Evolutionary conservation across 306 rosid species (phyloP), one percentile per base, ranked within the genome.

Genomic region (Mimosa pudica): DNA sequence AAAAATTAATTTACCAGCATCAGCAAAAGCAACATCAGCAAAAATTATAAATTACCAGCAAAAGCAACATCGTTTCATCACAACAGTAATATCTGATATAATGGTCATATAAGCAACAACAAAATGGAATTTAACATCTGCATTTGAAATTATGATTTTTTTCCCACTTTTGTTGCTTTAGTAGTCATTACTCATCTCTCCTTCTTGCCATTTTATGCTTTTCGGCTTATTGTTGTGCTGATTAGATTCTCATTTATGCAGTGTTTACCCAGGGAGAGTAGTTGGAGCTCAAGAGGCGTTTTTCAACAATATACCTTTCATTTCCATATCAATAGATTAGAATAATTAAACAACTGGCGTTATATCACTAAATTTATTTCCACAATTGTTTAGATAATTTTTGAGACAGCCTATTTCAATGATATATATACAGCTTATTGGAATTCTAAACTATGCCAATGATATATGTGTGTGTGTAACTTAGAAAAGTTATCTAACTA

Each of bases 241-340:
- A 78, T 52, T 76, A 64, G 52, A 10, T 71, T 58, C 68, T 75
- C 65, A 77, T 78, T 84, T 52, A 24, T 80, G 86, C 88, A 95
- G 99, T 33, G 79, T 88, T 72, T 91, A 88, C 86, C 93, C 97
- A 48, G 97, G 99, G 77, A 95, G 97, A 8, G 98, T 95, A 18
- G 99, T 92, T 74, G 99, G 98, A 84, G 97, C 98, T 85, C 93
- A 96, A n/a, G 98, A 93, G 88, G 98, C 98, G 45, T 91, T 89
- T 79, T 85, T 93, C 65, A 82, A 87, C 55, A 92, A 86, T 78
- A 73, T 96, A 64, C 98, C 98, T 84, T 85, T 98, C 76, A 71
- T 93, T 74, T 89, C 97, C 82, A 49, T 93, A 79, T 96, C 97
- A 42, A 93, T 90, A 65, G 92, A 91, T 49, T 93, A 98, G 97